Percentiles rank a stretch among this genome's conserved stretches.
phyloP scores from a whole-genome alignment of 2,329 filamentous ascomycete species.

The Neofusicoccum sp. region DNA sequence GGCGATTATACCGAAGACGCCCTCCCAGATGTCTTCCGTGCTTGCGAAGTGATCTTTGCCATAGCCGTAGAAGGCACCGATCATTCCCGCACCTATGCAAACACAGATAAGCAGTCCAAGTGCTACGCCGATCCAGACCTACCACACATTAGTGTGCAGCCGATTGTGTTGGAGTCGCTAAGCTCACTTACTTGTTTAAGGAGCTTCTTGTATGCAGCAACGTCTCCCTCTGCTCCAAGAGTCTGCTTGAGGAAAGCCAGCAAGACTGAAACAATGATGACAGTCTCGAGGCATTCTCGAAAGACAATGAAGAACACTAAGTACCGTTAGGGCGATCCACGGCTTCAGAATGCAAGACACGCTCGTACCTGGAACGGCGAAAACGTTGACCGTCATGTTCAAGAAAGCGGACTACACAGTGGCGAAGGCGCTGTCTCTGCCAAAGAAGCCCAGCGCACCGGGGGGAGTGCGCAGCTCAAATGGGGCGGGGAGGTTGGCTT shows the following conservation, averaged over 20 bases:
- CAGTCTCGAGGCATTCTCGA: conserved; percentile 78
- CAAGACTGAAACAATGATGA: conserved; percentile 83
- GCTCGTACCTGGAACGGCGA: conserved; percentile 63
- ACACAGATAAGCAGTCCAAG: conserved; percentile 64
- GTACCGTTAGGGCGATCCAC: not conserved
- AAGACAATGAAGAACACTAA: conserved; percentile 86
- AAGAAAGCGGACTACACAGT: not conserved
- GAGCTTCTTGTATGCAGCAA: conserved; percentile 63
- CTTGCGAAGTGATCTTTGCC: conserved; percentile 65
- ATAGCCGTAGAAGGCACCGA: conserved; percentile 70
- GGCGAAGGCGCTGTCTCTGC: not conserved
- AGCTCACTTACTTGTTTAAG: conserved; percentile 55
- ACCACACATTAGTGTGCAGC: not conserved
- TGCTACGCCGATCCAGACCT: conserved; percentile 68
- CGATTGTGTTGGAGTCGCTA: not conserved
- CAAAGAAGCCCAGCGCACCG: not conserved
- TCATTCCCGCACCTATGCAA: conserved; percentile 62
- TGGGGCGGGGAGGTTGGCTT: too few species aligned
- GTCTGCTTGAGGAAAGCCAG: conserved; percentile 83
- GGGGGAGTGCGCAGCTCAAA: too few species aligned
- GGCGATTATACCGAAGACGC: conserved; percentile 72
- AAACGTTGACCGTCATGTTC: conserved; percentile 61
- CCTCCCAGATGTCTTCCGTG: conserved; percentile 78
- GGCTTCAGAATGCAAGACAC: not conserved
- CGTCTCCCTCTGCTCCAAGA: conserved; percentile 64